Evolutionary conservation across 2,329 filamentous ascomycete genomes (phyloP), one percentile per base, ranked within the genome.

Genomic region (Ophiosphaerella korrae): DNA sequence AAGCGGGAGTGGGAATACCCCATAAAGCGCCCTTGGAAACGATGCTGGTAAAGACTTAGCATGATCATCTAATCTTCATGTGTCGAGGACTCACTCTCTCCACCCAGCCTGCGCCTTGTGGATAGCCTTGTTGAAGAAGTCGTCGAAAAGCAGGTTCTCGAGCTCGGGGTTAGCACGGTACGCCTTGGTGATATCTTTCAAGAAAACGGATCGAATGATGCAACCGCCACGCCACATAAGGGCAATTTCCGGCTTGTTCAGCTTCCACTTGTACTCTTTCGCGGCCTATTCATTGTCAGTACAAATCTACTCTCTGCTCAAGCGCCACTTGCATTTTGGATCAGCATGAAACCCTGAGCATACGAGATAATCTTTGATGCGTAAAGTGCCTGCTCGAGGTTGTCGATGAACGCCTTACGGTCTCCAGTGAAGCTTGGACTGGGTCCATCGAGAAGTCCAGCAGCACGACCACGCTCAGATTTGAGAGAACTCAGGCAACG

Each of bases 341-440:
- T 97, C 74, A 99, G 86, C 93, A 97, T 97, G 86, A 99, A 99
- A 75, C 94, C 94, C 82, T 99, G 94, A 63, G 94, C 92, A 77
- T 99, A 99, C 16, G 94, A 99, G 80, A 99, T 97, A 76, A 99
- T 99, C 89, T 99, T 99, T 73, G 93, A 97, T 64, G 94, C 94
- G 75, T 99, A 99, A 57, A 99, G 87, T 65, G 93, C 94, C 84
- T 99, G 94, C 84, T 99, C 94, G 45, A 99, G 90, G 78, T 99
- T 92, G 66, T 90, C 90, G 66, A 99, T 87, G 86, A 97, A 96
- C 77, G 92, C 85, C 77, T 90, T 82, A 84, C 89, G 92, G 86
- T 97, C 85, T 67, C 94, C 94, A 68, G 88, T 84, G 78, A 97
- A 97, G 70, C 85, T 86, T 73, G 84, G 88, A 70, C 78, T 82